These are phyloP conservation scores for Cyclotella baltica DNA, from an alignment of 108 stramenopile species.

Conservation along the genomic window DNA sequence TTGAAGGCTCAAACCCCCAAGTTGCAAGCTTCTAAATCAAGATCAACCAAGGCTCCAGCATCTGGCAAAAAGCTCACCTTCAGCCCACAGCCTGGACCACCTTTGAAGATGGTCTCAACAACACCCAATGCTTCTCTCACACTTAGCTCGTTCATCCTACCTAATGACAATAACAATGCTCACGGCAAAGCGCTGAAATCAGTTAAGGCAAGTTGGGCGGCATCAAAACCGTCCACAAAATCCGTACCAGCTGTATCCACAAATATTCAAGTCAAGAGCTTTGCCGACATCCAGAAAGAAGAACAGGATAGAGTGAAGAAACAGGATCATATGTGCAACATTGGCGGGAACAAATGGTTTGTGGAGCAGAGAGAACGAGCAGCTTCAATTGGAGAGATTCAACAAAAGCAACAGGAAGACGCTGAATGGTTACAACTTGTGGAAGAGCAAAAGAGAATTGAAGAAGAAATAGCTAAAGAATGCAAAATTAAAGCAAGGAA, in stretches of 20 bases:
- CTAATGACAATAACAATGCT: neutral
- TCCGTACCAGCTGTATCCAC: neutral
- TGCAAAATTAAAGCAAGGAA: slow-evolving; percentile 43
- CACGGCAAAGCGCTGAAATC: slow-evolving; percentile 19
- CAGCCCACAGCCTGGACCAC: neutral
- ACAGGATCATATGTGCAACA: slow-evolving; percentile 58
- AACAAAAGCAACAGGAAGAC: slow-evolving; percentile 59
- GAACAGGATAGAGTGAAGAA: slow-evolving; percentile 61
- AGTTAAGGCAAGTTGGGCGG: slow-evolving; percentile 25
- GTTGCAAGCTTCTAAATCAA: neutral
- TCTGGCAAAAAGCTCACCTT: slow-evolving; percentile 11
- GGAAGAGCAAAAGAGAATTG: slow-evolving; percentile 78
- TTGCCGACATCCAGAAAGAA: slow-evolving; percentile 77
- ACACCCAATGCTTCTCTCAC: slow-evolving; percentile 18
- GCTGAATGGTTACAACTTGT: slow-evolving; percentile 60
- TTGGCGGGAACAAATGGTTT: slow-evolving; percentile 69
- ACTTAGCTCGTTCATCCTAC: slow-evolving; percentile 30
- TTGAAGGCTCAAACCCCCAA: neutral
- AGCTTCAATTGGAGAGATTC: slow-evolving; percentile 77
- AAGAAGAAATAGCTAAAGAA: slow-evolving; percentile 63
- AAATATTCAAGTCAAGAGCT: slow-evolving; percentile 31
- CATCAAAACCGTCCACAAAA: slow-evolving; percentile 5
- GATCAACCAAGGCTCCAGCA: neutral
- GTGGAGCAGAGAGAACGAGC: slow-evolving; percentile 80
- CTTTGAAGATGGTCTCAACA: neutral